Evolutionary conservation across 2,329 filamentous ascomycete genomes (phyloP), one percentile per base, ranked within the genome.

Genomic region (Ramularia endophylla): DNA sequence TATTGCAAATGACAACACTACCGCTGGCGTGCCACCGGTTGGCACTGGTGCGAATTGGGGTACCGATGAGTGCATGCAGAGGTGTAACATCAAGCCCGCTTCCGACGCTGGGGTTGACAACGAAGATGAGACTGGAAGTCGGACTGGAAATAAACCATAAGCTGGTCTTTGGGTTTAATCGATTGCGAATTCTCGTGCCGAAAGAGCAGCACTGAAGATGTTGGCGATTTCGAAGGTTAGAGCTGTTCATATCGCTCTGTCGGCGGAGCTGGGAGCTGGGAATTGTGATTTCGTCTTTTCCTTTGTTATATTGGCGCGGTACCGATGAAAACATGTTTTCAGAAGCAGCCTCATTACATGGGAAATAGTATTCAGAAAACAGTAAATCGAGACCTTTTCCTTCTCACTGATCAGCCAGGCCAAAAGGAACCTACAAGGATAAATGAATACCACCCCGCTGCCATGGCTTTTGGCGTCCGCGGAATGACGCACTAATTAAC

Each of bases 11-110:
- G 56, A 61, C 11, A 49, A 52, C 5, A 52, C 62, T 2, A 57
- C 58, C 5, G 53, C 44, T 11, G 49, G 50, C 3, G 64, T 71
- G 32, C 60, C 63, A 6, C 48, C 54, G 0, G 56, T 69, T 2
- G 69, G 68, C 3, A 69, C 68, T 0, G 69, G 69, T 3, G 61
- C 62, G 25, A 65, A 65, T 27, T 60, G 59, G 37, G 69, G 69
- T 2, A 64, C 62, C 22, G 54, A 53, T 3, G 64, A 62, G 46
- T 72, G 69, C 43, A 43, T 65, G 47, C 57, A 55, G 38, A 52
- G 55, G 37, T 70, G 66, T 38, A 47, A 45, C 4, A 47, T 56
- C 20, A 38, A 39, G 28, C 39, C 44, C 12, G 9, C 13, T n/a
- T 7, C 9, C 11, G 17, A 20, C 20, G 7, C 11, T 7, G 7